These are phyloP conservation scores for Penicillium tannophilum DNA, from an alignment of 495 filamentous ascomycete genomes.

Conservation along the genomic window DNA sequence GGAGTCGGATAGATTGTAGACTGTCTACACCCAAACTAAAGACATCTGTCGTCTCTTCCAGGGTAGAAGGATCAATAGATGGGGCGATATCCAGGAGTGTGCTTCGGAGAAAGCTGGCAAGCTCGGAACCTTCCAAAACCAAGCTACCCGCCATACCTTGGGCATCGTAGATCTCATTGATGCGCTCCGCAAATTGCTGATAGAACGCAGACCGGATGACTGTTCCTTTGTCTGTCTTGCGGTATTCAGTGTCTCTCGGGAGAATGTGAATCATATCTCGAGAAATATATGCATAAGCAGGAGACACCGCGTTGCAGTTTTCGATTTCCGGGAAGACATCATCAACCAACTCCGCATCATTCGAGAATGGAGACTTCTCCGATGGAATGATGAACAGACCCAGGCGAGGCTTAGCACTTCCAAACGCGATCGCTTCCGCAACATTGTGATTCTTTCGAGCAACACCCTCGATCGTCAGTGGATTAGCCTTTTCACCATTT, in stretches of 20 bases:
- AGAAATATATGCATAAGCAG: slow-evolving; percentile 34
- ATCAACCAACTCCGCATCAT: slow-evolving; percentile 16
- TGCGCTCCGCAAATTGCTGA: slow-evolving; percentile 20
- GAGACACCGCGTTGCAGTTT: slow-evolving; percentile 39
- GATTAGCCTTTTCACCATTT: slow-evolving; percentile 47
- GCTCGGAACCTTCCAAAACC: not conserved
- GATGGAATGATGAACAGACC: slow-evolving; percentile 40
- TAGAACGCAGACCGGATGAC: slow-evolving; percentile 23
- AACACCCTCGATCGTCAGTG: slow-evolving; percentile 31
- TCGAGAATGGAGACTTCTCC: not conserved
- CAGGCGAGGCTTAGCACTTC: slow-evolving; percentile 32
- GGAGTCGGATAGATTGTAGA: slow-evolving; percentile 40
- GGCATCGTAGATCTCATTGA: slow-evolving; percentile 20
- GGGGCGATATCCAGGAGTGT: not conserved
- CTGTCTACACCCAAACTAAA: slow-evolving; percentile 54
- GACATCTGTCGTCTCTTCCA: slow-evolving; percentile 21
- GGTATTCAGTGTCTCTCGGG: slow-evolving; percentile 48
- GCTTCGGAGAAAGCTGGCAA: not conserved
- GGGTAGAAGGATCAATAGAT: not conserved
- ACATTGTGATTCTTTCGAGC: slow-evolving; percentile 27
- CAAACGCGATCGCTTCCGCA: slow-evolving; percentile 19
- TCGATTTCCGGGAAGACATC: slow-evolving; percentile 44
- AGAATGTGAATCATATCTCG: slow-evolving; percentile 31
- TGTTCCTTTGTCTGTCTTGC: slow-evolving; percentile 53
- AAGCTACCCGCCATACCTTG: not conserved